Percentiles rank a stretch among this genome's conserved stretches.
Evolutionary conservation across 1,284 basidiomycete genomes (phyloP).

Genomic region (Ganoderma sinense): DNA sequence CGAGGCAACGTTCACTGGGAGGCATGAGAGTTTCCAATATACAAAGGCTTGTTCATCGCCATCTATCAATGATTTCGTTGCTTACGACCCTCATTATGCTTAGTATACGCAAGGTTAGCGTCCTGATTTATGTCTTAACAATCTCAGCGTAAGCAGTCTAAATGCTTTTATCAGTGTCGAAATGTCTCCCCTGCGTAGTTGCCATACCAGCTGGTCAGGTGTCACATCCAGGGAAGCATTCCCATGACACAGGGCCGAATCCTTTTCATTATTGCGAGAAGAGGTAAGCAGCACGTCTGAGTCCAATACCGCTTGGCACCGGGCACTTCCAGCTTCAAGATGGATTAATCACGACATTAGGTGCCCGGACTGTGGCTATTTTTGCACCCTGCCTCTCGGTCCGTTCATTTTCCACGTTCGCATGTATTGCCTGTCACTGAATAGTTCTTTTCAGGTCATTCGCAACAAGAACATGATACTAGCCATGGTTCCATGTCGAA

Average conservation of each 20-base stretch:
- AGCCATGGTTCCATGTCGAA: slow-evolving; percentile 69
- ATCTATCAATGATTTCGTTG: background rate
- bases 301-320: no score
- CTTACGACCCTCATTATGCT: background rate
- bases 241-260: slow-evolving; percentile 49
- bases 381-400: slow-evolving; percentile 66
- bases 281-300: slow-evolving; percentile 39
- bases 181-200: slow-evolving; percentile 56
- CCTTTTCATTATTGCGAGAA: slow-evolving; percentile 53
- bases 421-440: background rate
- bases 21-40: slow-evolving; percentile 55
- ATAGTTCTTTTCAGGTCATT: slow-evolving; percentile 51
- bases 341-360: slow-evolving; percentile 36
- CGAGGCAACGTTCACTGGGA: slow-evolving; percentile 60
- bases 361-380: slow-evolving; percentile 64
- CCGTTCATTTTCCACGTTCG: background rate
- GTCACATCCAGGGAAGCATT: slow-evolving; percentile 55
- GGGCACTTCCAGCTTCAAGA: background rate
- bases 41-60: slow-evolving; percentile 47
- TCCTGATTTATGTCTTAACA: background rate
- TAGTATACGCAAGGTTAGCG: slow-evolving; percentile 45
- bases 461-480: slow-evolving; percentile 68
- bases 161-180: slow-evolving; percentile 45
- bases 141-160: background rate
- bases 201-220: slow-evolving; percentile 51